Base-by-base conservation (phyloP, 2,329 filamentous ascomycete species). In the Lachnellula cervina region DNA sequence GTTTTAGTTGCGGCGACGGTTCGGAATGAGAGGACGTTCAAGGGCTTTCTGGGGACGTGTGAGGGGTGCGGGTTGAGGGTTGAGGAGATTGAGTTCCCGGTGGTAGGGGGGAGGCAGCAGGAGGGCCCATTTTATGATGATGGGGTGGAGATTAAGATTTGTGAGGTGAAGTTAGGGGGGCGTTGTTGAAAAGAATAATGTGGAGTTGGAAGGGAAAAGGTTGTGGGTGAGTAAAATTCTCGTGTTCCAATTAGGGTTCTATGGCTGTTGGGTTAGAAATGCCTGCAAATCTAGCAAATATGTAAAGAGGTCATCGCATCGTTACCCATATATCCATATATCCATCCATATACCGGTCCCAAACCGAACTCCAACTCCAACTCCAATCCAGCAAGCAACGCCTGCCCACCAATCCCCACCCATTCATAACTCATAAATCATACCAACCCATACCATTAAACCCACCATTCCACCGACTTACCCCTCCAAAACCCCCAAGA, bases 1-100 rank as follows among this genome's bases (percentile, higher is more conserved):
- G 80, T 89, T 37, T 73, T 90, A 46, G 84, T 92, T 56, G 80
- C 87, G 4, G 85, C 85, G 17, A 86, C 88, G 0, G 80, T 91
- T 60, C 78, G 89, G 58, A 91, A 91, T 63, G 75, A 78, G 56
- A 75, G 81, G 56, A 92, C 89, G 0, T 88, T 88, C 65, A 76
- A 81, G 58, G 74, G 74, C 5, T 91, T 92, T 68, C 65, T 83
- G 59, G 72, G 77, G 23, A 78, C 76, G 49, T 89, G 87, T 69
- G 42, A 28, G 40, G 58, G 21, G 37, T 61, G 62, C 43, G 69
- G 68, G 0, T 75, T 80, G 61, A 64, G 55, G 14, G 71, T 83
- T 17, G 66, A 72, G 45, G 69, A 76, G 40, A 59, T 81, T 25
- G 62, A 68, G 2, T 82, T 77, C 56, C 66, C 69, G 0, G 69